Conservation (phyloP, 495 filamentous ascomycete species). For the Neurospora sp. region DNA sequence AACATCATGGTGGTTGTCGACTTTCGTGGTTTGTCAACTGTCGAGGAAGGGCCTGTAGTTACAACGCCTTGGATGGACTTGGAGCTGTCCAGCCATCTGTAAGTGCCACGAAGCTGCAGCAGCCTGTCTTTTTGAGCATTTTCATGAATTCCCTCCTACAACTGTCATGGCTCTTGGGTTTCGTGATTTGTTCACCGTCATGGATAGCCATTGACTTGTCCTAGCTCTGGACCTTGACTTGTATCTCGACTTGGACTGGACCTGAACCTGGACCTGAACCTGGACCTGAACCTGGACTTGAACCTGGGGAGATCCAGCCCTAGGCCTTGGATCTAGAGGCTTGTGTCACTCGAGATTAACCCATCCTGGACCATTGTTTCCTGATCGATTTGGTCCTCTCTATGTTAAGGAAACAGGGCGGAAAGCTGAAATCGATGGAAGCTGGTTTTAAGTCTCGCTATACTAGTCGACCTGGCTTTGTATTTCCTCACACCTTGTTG, state of each 20-base stretch:
- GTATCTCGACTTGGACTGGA: not conserved
- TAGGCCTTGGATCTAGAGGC: not conserved
- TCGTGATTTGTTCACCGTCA: not conserved
- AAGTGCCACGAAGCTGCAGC: not conserved
- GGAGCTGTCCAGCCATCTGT: not conserved
- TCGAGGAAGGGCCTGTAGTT: not conserved
- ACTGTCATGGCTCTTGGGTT: not conserved
- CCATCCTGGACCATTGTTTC: not conserved
- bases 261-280: not conserved
- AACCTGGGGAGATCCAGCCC: not conserved
- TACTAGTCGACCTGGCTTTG: fast-evolving
- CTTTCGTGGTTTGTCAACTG: not conserved
- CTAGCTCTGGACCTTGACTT: not conserved
- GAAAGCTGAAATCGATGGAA: not conserved
- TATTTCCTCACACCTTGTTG: not conserved
- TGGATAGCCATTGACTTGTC: not conserved
- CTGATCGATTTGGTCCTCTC: not conserved
- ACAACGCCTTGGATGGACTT: not conserved
- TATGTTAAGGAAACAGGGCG: not conserved
- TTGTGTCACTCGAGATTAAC: not conserved
- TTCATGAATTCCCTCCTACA: not conserved
- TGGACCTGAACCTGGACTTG: not conserved
- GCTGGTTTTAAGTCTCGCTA: not conserved
- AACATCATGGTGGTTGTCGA: not conserved
- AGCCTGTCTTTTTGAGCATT: not conserved